phyloP scores from a whole-genome alignment of 805 yeast species.

The Suhomyces faveliae region DNA sequence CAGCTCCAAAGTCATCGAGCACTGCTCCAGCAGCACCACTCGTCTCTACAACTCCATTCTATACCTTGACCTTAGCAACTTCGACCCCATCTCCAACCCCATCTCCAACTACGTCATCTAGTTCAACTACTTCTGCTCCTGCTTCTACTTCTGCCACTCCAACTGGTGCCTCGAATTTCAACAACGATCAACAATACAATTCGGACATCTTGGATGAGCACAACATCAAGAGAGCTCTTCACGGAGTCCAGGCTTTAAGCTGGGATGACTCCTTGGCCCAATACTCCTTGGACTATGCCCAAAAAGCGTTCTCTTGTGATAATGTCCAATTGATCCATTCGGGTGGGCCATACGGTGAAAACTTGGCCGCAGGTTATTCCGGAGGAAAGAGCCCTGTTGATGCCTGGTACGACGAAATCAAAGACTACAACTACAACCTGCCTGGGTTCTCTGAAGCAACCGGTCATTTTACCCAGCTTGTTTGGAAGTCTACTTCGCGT shows the following conservation, averaged over 20 bases:
- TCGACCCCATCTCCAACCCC: conserved; percentile 4
- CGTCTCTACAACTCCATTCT: conserved; percentile 9
- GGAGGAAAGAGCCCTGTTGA: conserved; percentile 59
- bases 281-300: conserved; percentile 47
- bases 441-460: conserved; percentile 54
- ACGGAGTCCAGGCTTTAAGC: conserved; percentile 24
- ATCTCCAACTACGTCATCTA: conserved; percentile 8
- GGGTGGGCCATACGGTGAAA: conserved; percentile 70
- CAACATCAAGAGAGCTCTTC: conserved; percentile 36
- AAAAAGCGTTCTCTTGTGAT: conserved; percentile 49
- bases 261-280: conserved; percentile 37
- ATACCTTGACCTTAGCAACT: not conserved
- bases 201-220: conserved; percentile 34
- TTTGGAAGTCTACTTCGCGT: conserved; percentile 61
- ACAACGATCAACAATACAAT: conserved; percentile 20
- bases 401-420: conserved; percentile 73
- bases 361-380: conserved; percentile 66
- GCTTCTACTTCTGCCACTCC: conserved; percentile 13
- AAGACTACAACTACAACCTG: conserved; percentile 49
- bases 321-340: conserved; percentile 65
- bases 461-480: conserved; percentile 78
- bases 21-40: conserved; percentile 8
- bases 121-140: conserved; percentile 14
- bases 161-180: conserved; percentile 12
- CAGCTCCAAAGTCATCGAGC: conserved; percentile 15